phyloP scores from a whole-genome alignment of 2,329 filamentous ascomycete genomes.

The Aspergillus sojae region DNA sequence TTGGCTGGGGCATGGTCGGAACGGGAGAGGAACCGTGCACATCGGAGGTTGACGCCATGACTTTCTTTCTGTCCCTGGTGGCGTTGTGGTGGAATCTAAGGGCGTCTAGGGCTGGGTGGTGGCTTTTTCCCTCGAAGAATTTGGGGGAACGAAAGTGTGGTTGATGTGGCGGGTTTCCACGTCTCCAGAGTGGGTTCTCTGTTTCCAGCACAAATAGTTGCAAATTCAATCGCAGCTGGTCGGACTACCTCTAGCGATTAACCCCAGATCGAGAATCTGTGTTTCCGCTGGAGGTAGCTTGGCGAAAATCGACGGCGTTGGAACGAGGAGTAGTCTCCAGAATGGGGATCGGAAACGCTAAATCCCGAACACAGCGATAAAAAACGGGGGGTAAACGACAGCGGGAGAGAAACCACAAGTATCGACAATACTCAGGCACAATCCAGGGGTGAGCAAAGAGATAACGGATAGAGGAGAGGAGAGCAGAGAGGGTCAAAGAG shows the following conservation, averaged over 20 bases:
- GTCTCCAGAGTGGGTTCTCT: background rate
- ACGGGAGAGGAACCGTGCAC: conserved; percentile 41
- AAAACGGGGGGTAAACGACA: conserved; percentile 5
- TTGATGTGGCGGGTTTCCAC: conserved; percentile 15
- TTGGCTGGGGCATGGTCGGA: conserved; percentile 43
- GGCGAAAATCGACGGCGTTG: conserved; percentile 26
- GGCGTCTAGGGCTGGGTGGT: conserved; percentile 17
- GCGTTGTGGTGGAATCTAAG: conserved; percentile 16
- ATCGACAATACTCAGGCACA: background rate
- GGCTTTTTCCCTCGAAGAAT: conserved; percentile 9
- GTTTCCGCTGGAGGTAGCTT: conserved; percentile 41
- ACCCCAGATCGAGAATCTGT: conserved; percentile 41
- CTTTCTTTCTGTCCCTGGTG: conserved; percentile 14
- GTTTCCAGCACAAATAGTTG: conserved; percentile 8
- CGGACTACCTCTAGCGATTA: conserved; percentile 42
- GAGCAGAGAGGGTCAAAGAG: conserved; percentile 16
- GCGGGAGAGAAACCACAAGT: conserved; percentile 6
- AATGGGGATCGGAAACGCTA: conserved; percentile 8
- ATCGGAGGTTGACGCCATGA: conserved; percentile 40
- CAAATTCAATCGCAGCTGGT: conserved; percentile 13
- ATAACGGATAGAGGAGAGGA: conserved; percentile 14
- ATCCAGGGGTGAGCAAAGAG: conserved; percentile 8
- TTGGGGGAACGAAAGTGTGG: conserved; percentile 13
- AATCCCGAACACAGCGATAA: conserved; percentile 13
- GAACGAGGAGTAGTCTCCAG: conserved; percentile 18